These are phyloP conservation scores for Rheum nobile DNA, from an alignment of 148 eudicot species.

Conservation along the genomic window DNA sequence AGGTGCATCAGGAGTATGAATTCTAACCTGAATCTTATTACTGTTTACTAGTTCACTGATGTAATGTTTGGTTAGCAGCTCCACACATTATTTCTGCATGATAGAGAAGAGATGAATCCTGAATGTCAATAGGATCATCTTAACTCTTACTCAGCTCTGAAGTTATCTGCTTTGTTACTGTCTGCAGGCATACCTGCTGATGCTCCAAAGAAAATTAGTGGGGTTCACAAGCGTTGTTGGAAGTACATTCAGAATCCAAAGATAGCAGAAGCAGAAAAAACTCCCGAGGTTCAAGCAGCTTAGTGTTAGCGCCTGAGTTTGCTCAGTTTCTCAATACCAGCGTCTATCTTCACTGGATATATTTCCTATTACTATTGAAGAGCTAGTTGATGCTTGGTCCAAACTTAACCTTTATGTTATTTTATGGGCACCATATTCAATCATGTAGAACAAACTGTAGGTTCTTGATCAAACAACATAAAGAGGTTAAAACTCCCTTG, in stretches of 20 bases:
- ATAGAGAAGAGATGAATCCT: not conserved
- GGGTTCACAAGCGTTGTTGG: slow-evolving; percentile 98
- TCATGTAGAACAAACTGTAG: not conserved
- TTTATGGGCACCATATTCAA: not conserved
- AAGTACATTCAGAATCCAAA: slow-evolving; percentile 42
- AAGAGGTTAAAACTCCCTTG: not conserved
- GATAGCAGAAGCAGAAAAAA: slow-evolving; percentile 15
- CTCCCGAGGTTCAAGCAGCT: slow-evolving; percentile 17
- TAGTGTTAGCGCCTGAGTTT: not conserved
- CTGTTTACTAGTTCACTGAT: not conserved
- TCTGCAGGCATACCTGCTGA: slow-evolving; percentile 55
- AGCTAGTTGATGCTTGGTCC: not conserved
- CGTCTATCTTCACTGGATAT: not conserved
- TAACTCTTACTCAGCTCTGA: not conserved
- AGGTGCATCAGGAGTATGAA: not conserved
- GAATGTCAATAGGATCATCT: not conserved
- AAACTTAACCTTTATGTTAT: not conserved
- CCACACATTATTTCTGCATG: not conserved
- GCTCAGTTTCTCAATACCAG: not conserved
- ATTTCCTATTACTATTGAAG: not conserved
- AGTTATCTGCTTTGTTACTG: not conserved
- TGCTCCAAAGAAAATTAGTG: slow-evolving; percentile 82
- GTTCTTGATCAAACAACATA: not conserved
- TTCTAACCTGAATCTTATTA: not conserved
- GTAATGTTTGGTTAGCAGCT: not conserved